Percentiles rank a stretch among this genome's conserved stretches.
Evolutionary conservation across 257 asterid species (phyloP).

Genomic region (Penstemon davidsonii): DNA sequence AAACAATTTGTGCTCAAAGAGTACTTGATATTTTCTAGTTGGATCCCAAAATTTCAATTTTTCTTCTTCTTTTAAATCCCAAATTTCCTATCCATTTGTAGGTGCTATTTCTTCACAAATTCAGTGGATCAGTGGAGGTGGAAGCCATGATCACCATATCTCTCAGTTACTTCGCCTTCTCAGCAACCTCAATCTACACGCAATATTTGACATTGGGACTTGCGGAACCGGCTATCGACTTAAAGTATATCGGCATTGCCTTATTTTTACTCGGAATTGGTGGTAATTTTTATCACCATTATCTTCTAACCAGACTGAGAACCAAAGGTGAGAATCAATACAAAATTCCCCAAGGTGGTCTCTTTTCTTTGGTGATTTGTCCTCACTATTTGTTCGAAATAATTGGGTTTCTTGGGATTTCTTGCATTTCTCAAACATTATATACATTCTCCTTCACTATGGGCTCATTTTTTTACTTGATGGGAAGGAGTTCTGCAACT

Average conservation of each 20-base stretch:
- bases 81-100: slow-evolving; percentile 1
- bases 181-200: slow-evolving; percentile 45
- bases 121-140: slow-evolving; percentile 45
- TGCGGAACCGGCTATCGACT: slow-evolving; percentile 48
- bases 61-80: no score
- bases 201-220: slow-evolving; percentile 38
- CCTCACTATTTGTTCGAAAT: slow-evolving; percentile 70
- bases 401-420: slow-evolving; percentile 52
- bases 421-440: slow-evolving; percentile 57
- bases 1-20: neutral
- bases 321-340: slow-evolving; percentile 44
- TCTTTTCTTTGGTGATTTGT: slow-evolving; percentile 50
- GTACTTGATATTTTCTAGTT: neutral
- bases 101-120: slow-evolving; percentile 68
- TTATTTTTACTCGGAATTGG: slow-evolving; percentile 48
- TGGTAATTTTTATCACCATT: slow-evolving; percentile 72
- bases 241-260: slow-evolving; percentile 38
- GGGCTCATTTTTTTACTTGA: slow-evolving; percentile 44
- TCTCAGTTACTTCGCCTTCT: slow-evolving; percentile 44
- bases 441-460: slow-evolving; percentile 34
- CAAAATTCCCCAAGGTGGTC: slow-evolving; percentile 62
- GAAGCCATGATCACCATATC: slow-evolving; percentile 46
- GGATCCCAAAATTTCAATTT: no score
- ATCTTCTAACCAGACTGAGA: slow-evolving; percentile 55
- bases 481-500: slow-evolving; percentile 68